A percentile compares a stretch with the other conserved stretches of the same genome.
phyloP scores from a whole-genome alignment of 805 yeast species.

The Sungouiella thailandica region DNA sequence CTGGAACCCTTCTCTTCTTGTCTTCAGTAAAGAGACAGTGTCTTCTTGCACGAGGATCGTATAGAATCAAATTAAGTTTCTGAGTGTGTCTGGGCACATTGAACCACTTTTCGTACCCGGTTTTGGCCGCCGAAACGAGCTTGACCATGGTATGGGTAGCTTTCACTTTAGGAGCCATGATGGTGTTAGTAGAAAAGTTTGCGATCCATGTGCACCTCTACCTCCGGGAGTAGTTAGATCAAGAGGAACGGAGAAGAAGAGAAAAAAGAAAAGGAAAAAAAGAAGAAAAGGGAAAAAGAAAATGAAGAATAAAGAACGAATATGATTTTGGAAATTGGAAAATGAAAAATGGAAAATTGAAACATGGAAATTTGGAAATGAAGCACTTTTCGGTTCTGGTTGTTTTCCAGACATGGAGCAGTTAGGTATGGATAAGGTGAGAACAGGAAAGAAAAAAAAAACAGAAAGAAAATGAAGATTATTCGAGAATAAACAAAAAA shows the following conservation, averaged over 20 bases:
- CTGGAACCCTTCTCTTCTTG: conserved; percentile 76
- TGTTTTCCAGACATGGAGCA: no score
- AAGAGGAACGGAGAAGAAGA: not conserved
- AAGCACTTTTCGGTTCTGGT: no score
- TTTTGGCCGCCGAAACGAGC: conserved; percentile 81
- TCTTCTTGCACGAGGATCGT: conserved; percentile 57
- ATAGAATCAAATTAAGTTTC: conserved; percentile 61
- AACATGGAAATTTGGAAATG: no score
- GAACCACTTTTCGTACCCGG: conserved; percentile 82
- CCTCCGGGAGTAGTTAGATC: conserved; percentile 1
- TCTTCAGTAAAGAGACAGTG: conserved; percentile 89
- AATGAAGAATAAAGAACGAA: no score
- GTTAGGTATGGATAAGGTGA: no score
- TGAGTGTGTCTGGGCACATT: conserved; percentile 79
- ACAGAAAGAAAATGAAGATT: no score
- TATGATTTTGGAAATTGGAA: no score
- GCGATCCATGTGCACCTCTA: not conserved
- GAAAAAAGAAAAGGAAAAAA: not conserved
- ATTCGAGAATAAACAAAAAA: no score
- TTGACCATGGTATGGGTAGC: conserved; percentile 78
- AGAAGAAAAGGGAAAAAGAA: not conserved
- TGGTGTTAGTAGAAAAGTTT: conserved; percentile 1
- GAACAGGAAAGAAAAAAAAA: no score
- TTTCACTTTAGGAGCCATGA: conserved; percentile 46
- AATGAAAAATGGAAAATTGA: no score